A percentile compares a stretch with the other conserved stretches of the same genome.
phyloP scores from a whole-genome alignment of 2,329 filamentous ascomycete species.

The Fusarium incarnatum region DNA sequence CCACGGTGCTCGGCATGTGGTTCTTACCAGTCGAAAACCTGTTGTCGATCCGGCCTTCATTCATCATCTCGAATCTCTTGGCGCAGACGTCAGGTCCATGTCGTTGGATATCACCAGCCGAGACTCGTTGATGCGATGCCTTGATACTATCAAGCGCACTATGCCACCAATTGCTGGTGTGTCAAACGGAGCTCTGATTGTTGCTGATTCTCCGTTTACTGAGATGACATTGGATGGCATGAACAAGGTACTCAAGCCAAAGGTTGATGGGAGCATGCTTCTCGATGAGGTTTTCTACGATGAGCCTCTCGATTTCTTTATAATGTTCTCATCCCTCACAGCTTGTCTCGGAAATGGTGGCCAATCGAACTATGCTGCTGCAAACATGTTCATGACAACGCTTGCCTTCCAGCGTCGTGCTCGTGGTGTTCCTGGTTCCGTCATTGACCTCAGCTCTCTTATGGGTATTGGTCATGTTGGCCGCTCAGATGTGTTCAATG shows the following conservation, averaged over 20 bases:
- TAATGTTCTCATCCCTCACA: slow-evolving; percentile 55
- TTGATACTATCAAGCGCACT: neutral
- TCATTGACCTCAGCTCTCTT: slow-evolving; percentile 52
- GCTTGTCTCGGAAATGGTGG: slow-evolving; percentile 52
- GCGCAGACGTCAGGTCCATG: too few species aligned
- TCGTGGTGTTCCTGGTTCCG: slow-evolving; percentile 52
- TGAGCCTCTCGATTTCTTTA: slow-evolving; percentile 54
- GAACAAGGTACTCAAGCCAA: slow-evolving; percentile 49
- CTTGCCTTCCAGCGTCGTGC: slow-evolving; percentile 41
- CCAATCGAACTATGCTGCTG: slow-evolving; percentile 54
- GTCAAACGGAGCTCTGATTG: slow-evolving; percentile 58
- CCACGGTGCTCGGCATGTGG: slow-evolving; percentile 53
- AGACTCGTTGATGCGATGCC: too few species aligned
- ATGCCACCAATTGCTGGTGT: slow-evolving; percentile 56
- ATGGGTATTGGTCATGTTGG: slow-evolving; percentile 13
- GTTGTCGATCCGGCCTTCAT: too few species aligned
- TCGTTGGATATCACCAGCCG: too few species aligned
- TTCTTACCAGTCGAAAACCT: slow-evolving; percentile 53
- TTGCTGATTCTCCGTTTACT: slow-evolving; percentile 52
- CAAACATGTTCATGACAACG: slow-evolving; percentile 54
- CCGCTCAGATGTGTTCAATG: slow-evolving; percentile 24
- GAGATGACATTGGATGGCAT: slow-evolving; percentile 49
- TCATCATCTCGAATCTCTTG: too few species aligned
- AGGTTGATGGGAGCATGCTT: slow-evolving; percentile 52
- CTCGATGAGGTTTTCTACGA: slow-evolving; percentile 50